Evolutionary conservation across 176 grass and related monocot species (phyloP), one percentile per base, ranked within the genome.

Genomic region (Lolium multiflorum): DNA sequence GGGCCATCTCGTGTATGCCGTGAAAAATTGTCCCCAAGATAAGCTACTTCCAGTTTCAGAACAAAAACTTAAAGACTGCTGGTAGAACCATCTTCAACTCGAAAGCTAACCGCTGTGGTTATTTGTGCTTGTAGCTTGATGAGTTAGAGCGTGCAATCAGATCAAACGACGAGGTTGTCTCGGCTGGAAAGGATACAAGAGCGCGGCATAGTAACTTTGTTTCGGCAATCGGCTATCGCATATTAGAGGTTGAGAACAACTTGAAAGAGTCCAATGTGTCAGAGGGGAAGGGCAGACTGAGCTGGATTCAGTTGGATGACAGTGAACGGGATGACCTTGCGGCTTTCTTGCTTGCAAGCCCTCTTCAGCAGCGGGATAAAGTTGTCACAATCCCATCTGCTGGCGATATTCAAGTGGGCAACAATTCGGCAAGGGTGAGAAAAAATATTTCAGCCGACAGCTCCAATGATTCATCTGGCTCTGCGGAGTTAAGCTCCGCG

Each of bases 251-350:
- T 18, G 96, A 98, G 90, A 93, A 87, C 62, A 87, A 73, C 60
- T 79, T 98, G 63, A 92, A 81, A 74, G 89, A 87, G 76, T 85
- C 82, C n/a, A 95, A 84, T 84, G 11, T 85, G 37, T 61, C 87
- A 6, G 90, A 90, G 16, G 88, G 81, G 35, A 88, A 73, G 72
- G 74, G 74, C 11, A 39, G 66, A 0, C 56, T 93, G 15, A 92
- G 87, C 31, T 93, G 91, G 96, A 90, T 98, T 87, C 85, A 90
- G 41, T 85, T 98, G 82, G 89, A 93, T 76, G 81, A 93, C 55
- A 73, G 75, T 57, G 96, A 98, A 79, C 69, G 96, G 5, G 88
- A 95, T 10, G 96, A 98, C 60, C 93, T 98, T 76, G 92, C 92
- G 1, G 87, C 80, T 20, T 98, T 98, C 88, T 81, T 98, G 44